A percentile compares a stretch with the other conserved stretches of the same genome.
These are phyloP conservation scores for Cutaneotrichosporon sp. DNA, from an alignment of 1,284 basidiomycete genomes.

Conservation along the genomic window DNA sequence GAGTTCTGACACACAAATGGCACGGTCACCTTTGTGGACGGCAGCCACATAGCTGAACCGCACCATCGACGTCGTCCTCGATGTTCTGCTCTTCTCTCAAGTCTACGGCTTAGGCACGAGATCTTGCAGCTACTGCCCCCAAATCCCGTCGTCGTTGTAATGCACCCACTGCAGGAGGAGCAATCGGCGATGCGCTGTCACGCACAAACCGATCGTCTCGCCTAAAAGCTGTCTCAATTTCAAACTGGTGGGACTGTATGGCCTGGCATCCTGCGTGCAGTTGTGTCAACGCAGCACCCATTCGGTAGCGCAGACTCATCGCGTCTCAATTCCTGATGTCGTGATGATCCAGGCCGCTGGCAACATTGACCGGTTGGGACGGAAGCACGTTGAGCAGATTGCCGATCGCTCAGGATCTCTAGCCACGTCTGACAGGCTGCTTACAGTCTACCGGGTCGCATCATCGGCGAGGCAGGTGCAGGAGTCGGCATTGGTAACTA, in stretches of 20 bases:
- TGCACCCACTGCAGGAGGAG: conserved; percentile 57
- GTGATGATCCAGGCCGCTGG: conserved; percentile 45
- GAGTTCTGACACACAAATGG: conserved; percentile 56
- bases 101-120: conserved; percentile 35
- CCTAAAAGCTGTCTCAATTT: conserved; percentile 57
- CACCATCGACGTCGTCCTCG: conserved; percentile 12
- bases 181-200: conserved; percentile 64
- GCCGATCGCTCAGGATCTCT: conserved; percentile 56
- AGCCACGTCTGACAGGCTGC: conserved; percentile 59
- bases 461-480: conserved; percentile 53
- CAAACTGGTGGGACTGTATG: too few relatives aligned
- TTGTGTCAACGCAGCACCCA: conserved; percentile 51
- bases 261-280: too few relatives aligned
- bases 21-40: conserved; percentile 52
- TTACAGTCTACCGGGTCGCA: conserved; percentile 71
- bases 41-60: conserved; percentile 1
- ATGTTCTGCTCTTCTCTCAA: conserved; percentile 16
- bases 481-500: conserved; percentile 53
- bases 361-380: conserved; percentile 49
- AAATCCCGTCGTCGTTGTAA: conserved; percentile 61
- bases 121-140: conserved; percentile 58
- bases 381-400: conserved; percentile 27
- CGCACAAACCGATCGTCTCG: conserved; percentile 66
- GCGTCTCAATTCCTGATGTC: conserved; percentile 16
- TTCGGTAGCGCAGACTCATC: conserved; percentile 16